Conservation (phyloP, 163 green algal species). For the Dunaliella salina region DNA sequence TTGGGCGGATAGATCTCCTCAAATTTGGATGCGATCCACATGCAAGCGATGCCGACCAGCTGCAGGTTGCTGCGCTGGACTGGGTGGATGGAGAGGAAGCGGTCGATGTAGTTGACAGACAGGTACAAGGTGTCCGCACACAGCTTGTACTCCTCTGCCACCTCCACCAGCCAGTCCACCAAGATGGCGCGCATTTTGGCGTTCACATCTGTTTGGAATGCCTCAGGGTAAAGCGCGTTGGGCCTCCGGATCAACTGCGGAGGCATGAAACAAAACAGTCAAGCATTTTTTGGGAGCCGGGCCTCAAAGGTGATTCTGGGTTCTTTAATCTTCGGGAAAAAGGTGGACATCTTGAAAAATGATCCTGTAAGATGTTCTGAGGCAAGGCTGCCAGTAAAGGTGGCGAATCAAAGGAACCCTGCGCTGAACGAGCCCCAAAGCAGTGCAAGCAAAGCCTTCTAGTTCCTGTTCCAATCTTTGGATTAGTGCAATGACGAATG, state of each 20-base stretch:
- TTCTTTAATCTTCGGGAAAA: no score
- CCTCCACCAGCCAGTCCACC: constrained; percentile 97
- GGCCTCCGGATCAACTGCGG: constrained; percentile 37
- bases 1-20: constrained; percentile 91
- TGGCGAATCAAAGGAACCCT: no score
- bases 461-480: no score
- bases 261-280: no score
- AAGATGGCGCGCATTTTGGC: constrained; percentile 90
- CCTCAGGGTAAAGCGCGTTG: constrained; percentile 38
- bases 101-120: constrained; percentile 87
- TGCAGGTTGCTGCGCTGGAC: constrained; percentile 48
- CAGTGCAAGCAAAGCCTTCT: no score
- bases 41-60: constrained; percentile 79
- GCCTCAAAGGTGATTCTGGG: no score
- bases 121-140: constrained; percentile 90
- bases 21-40: constrained; percentile 80
- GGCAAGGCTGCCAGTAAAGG: neutral
- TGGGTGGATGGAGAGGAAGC: constrained; percentile 64
- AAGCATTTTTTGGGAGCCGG: no score
- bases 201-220: constrained; percentile 81
- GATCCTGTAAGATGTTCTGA: neutral
- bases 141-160: constrained; percentile 91
- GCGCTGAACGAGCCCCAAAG: no score
- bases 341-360: neutral
- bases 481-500: no score